Base-by-base conservation (phyloP, 768 basidiomycete species). In the Coprinellus micaceus region DNA sequence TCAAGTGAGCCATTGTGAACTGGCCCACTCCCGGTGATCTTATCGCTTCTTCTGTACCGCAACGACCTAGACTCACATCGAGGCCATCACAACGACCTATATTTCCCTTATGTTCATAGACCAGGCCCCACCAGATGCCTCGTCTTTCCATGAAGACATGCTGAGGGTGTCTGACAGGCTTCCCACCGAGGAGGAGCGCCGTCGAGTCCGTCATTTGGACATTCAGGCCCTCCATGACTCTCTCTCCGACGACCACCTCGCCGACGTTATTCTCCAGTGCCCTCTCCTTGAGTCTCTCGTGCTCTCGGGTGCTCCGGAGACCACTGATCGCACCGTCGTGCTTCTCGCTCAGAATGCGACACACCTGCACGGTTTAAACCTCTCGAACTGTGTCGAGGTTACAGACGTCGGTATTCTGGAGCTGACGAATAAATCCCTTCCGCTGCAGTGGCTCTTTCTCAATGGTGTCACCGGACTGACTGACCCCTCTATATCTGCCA, bases 361-460 rank as follows among this genome's bases (percentile, higher is more conserved):
- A 17, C 82, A 84, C 54, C 75, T 98, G 6, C 83, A 87, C 57
- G 87, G 88, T 19, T 68, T 97, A 53, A 88, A 92, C 68, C 64
- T 97, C 57, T 81, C 82, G 55, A 85, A 84, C 17, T 97, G 94
- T 73, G 77, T 75, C 30, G 74, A 78, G 58, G 76, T 98, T 46
- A 88, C 90, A 17, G 91, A 95, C 64, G 78, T 82, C n/a, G 87
- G 86, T 3, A 73, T 97, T 56, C 71, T 85, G 54, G 86, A 87
- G 54, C 68, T 98, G 40, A 86, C 88, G 12, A 77, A 79, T 52
- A 80, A 84, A 59, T 84, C 84, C 21, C 83, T 82, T 24, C 77
- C 84, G 19, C 72, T 98, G 33, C 80, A 89, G 56, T 83, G 88
- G 76, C 76, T 95, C 56, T 86, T 86, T 62, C 70, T 96, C 56